Evolutionary conservation across 2,329 filamentous ascomycete genomes (phyloP).

Genomic region (Trichophyton schoenleinii): DNA sequence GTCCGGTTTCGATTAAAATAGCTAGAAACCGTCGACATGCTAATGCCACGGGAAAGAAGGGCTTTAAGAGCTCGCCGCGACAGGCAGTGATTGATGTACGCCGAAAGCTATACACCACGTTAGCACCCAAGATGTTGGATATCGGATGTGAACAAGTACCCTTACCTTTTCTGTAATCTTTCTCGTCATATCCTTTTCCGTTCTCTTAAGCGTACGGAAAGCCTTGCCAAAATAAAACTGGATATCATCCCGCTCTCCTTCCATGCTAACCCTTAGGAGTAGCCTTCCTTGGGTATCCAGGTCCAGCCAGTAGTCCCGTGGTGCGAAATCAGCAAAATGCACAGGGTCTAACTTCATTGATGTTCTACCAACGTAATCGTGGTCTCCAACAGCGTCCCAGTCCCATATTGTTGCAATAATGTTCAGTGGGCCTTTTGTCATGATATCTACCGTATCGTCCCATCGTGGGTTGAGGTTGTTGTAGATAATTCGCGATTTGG

Average conservation of each 20-base stretch:
- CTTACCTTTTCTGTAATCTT: constrained; percentile 93
- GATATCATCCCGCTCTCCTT: constrained; percentile 94
- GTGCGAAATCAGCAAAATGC: constrained; percentile 91
- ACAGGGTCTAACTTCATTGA: constrained; percentile 95
- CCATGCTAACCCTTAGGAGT: constrained; percentile 89
- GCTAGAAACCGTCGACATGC: constrained; percentile 60
- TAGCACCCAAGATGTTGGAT: background rate
- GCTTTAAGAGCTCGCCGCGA: constrained; percentile 67
- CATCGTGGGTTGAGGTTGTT: constrained; percentile 84
- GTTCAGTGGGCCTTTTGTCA: constrained; percentile 79
- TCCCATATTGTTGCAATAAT: constrained; percentile 97
- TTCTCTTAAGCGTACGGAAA: constrained; percentile 86
- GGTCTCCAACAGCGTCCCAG: constrained; percentile 91
- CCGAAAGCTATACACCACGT: constrained; percentile 52
- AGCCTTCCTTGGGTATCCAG: constrained; percentile 88
- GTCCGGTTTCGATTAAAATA: constrained; percentile 46
- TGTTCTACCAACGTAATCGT: constrained; percentile 94
- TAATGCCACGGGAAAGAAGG: constrained; percentile 60
- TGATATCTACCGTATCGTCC: constrained; percentile 96
- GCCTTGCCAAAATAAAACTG: constrained; percentile 98
- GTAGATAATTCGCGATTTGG: constrained; percentile 87
- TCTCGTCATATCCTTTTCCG: constrained; percentile 93
- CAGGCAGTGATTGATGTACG: constrained; percentile 81
- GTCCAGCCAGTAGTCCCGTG: constrained; percentile 94
- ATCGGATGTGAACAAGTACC: background rate